phyloP scores from a whole-genome alignment of 2,329 filamentous ascomycete species.

The Apiospora phragmitis region DNA sequence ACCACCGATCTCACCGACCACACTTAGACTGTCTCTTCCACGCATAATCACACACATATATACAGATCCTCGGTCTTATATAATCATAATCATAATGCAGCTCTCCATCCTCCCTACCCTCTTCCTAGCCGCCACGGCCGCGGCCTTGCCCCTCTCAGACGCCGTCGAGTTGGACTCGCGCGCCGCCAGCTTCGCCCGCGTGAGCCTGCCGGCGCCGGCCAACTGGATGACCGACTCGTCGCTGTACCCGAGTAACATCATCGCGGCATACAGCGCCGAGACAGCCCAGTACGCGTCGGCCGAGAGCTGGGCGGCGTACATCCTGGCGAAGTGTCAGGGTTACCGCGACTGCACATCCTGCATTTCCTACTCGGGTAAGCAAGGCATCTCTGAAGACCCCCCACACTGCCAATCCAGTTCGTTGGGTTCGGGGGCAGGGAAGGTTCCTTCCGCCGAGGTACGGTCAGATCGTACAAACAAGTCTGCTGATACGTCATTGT shows the following conservation, averaged over 20 bases:
- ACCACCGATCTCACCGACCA: neutral
- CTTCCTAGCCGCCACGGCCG: neutral
- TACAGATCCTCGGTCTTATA: neutral
- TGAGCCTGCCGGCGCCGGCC: conserved; percentile 2
- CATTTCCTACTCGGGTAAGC: conserved; percentile 6
- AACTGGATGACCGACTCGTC: conserved; percentile 5
- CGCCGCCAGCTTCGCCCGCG: conserved; percentile 1
- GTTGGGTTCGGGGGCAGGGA: too few relatives aligned
- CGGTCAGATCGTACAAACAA: too few relatives aligned
- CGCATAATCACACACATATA: neutral
- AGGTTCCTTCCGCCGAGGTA: too few relatives aligned
- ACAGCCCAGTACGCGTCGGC: conserved; percentile 4
- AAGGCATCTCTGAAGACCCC: too few relatives aligned
- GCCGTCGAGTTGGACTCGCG: neutral
- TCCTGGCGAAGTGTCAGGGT: conserved; percentile 4
- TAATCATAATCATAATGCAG: neutral
- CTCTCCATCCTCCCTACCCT: neutral
- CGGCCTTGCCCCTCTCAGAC: neutral
- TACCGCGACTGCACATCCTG: conserved; percentile 3
- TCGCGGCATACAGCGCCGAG: conserved; percentile 8
- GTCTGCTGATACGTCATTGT: neutral
- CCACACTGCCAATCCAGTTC: too few relatives aligned
- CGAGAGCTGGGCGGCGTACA: conserved; percentile 10
- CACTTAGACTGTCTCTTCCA: neutral
- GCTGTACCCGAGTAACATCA: conserved; percentile 11